These are phyloP conservation scores for Phoma sp. DNA, from an alignment of 2,329 filamentous ascomycete genomes.

Conservation along the genomic window DNA sequence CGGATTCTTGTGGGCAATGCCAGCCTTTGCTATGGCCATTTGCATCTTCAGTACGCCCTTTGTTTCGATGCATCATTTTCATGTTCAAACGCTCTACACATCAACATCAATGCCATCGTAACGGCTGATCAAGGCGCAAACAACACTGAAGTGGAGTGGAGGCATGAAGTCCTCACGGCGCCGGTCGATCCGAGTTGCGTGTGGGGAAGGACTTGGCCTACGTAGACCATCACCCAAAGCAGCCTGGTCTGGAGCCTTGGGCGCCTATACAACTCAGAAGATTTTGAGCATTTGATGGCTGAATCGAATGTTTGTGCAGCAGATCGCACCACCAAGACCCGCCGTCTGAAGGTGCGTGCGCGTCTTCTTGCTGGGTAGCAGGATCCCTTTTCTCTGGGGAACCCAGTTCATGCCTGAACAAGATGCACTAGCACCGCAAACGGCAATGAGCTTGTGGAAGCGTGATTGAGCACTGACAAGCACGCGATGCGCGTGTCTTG, in stretches of 20 bases:
- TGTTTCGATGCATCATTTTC: neutral
- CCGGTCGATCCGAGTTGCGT: constrained; percentile 34
- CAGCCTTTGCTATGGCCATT: neutral
- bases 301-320: constrained; percentile 27
- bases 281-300: constrained; percentile 27
- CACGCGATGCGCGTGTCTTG: constrained; percentile 4
- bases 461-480: constrained; percentile 10
- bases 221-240: constrained; percentile 35
- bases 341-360: constrained; percentile 22
- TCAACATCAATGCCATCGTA: neutral
- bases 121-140: neutral
- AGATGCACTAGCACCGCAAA: constrained; percentile 16
- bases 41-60: neutral
- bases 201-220: constrained; percentile 42
- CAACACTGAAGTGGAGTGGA: neutral
- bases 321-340: constrained; percentile 23
- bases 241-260: constrained; percentile 19
- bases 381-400: constrained; percentile 21
- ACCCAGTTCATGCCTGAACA: constrained; percentile 8
- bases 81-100: neutral
- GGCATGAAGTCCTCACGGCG: constrained; percentile 27
- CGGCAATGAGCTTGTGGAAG: constrained; percentile 17
- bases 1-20: neutral
- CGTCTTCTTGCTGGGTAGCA: constrained; percentile 17
- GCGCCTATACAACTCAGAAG: constrained; percentile 18